Base-by-base conservation (phyloP, 2,329 filamentous ascomycete species). In the Fusarium lateritium region DNA sequence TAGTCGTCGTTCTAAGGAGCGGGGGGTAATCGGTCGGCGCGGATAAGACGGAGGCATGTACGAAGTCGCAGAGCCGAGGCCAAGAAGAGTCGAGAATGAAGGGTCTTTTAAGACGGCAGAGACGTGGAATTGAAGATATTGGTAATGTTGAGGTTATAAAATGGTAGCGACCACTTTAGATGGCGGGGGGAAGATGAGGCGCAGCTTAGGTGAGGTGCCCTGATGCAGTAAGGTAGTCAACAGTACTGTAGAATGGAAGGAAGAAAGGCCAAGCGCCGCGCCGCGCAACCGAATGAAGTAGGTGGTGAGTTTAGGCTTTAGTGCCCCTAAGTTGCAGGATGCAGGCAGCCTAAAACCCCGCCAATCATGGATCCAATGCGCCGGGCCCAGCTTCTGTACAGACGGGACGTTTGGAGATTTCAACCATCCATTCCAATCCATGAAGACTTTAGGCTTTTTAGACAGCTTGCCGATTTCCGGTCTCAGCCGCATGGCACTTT, bases 301-400 rank as follows among this genome's bases (percentile, higher is more conserved):
- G 63, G 67, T 73, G 69, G 72, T 68, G 63, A 67, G 58, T 66
- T 65, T 52, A 62, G 69, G 69, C 67, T 66, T 62, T 65, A 56
- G 63, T 53, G 65, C 44, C 59, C 60, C 57, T 67, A 63, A 70
- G 44, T 46, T 57, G 50, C 70, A 69, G 61, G 22, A 44, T 51
- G 34, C 59, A 62, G 59, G 40, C 46, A 51, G 58, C 55, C 71
- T 71, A 73, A 68, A 70, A 65, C 71, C 71, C 71, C 71, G 71
- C 71, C 69, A 65, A 74, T 72, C 52, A 33, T 64, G 33, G 45
- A 24, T 46, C n/a, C 49, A 65, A 51, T 56, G 5, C 33, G 43
- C 60, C 44, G 24, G 24, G 24, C 24, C 43, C 47, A 36, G 49
- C 36, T 43, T 31, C 28, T 31, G 10, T 31, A 31, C 10, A 31